Evolutionary conservation across 805 yeast species (phyloP), one percentile per base, ranked within the genome.

Genomic region (Martiniozyma abietophila): DNA sequence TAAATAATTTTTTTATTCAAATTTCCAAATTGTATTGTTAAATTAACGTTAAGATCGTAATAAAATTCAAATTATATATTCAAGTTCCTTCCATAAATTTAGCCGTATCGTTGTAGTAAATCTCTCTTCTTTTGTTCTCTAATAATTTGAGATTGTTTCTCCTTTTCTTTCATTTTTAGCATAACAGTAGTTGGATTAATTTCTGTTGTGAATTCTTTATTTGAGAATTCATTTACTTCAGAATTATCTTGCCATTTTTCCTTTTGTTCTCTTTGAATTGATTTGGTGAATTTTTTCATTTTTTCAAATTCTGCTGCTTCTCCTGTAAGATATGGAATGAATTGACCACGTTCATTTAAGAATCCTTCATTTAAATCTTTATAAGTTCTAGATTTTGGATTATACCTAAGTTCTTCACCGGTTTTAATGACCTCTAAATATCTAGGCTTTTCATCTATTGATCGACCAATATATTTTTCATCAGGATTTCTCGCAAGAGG

Each of bases 401-500:
- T 74, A 45, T 69, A 70, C 16, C 65, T 62, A 6, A 69, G 53
- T 27, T 64, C 67, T 18, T 57, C 54, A 6, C 59, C 63, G 1
- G 65, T 50, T 41, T 65, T 60, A 8, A 71, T 56, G 28, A 76
- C 66, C 49, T 72, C 59, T 46, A 73, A 48, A 62, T 84, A 74
- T 42, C 73, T 55, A n/a, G 95, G 94, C 25, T 74, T 74, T 49
- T 85, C 95, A 41, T 76, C 80, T 35, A 88, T 52, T 21, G 80
- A 73, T 31, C 95, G 58, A 0, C 80, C 67, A 7, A 70, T 53
- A 34, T 59, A 61, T 50, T 52, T 67, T 4, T 36, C 31, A 2
- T 39, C 46, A 11, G 47, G 41, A 15, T 33, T 41, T 10, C 40
- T 35, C 3, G 43, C 43, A 6, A 45, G 12, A 4, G 46, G 31